Evolutionary conservation across 2,329 filamentous ascomycete genomes (phyloP).

Genomic region (Hypoxylon sp.): DNA sequence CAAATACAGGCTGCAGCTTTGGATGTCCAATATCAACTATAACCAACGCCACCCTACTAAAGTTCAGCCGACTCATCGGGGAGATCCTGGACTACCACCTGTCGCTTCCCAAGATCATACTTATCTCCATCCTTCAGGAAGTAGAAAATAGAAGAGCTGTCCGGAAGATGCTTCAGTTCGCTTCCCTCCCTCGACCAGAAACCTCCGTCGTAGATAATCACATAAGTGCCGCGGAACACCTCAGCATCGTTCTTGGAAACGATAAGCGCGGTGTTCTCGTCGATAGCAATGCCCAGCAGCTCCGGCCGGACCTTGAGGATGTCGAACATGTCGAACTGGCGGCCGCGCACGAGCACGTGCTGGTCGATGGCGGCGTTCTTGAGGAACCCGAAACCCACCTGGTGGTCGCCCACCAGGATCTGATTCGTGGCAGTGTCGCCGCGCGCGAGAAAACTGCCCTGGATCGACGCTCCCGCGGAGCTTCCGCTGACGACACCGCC

Average conservation of each 20-base stretch:
- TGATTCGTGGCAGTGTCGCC: constrained; percentile 52
- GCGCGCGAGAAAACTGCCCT: constrained; percentile 51
- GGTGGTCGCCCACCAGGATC: constrained; percentile 51
- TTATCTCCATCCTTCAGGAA: constrained; percentile 49
- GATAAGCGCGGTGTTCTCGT: constrained; percentile 53
- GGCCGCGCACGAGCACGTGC: constrained; percentile 51
- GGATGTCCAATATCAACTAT: neutral
- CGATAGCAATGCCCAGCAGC: constrained; percentile 50
- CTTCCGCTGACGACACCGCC: constrained; percentile 50
- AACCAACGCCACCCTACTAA: neutral
- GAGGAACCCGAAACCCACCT: constrained; percentile 51
- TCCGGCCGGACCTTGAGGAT: constrained; percentile 50
- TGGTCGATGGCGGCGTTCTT: constrained; percentile 51
- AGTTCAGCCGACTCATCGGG: neutral
- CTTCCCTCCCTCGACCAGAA: constrained; percentile 53
- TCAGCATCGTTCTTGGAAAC: constrained; percentile 48
- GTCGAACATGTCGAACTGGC: constrained; percentile 53
- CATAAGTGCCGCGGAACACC: constrained; percentile 50
- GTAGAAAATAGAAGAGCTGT: constrained; percentile 46
- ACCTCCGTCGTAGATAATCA: constrained; percentile 49
- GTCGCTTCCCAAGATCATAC: constrained; percentile 48
- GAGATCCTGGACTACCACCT: constrained; percentile 43
- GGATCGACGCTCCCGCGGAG: constrained; percentile 51
- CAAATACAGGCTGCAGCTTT: neutral
- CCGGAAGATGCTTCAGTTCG: constrained; percentile 47